Percentiles rank a stretch among this genome's conserved stretches.
These are phyloP conservation scores for Rossbeevera mucosa DNA, from an alignment of 768 basidiomycete genomes.

Conservation along the genomic window DNA sequence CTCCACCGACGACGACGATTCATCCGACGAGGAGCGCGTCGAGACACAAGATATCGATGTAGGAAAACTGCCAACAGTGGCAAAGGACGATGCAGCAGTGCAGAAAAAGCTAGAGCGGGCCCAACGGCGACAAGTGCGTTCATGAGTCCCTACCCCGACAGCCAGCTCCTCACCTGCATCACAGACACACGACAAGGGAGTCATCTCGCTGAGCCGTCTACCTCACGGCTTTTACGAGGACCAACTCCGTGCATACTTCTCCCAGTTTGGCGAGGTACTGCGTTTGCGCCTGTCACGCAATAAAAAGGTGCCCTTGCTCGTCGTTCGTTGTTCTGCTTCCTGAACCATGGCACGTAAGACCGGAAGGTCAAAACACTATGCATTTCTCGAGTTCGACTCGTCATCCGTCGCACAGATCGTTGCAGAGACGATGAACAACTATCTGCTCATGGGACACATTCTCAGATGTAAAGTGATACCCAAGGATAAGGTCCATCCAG, in stretches of 20 bases:
- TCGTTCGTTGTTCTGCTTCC: not conserved
- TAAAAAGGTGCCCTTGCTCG: slow-evolving; percentile 56
- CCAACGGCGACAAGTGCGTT: slow-evolving; percentile 60
- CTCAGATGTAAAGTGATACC: slow-evolving; percentile 88
- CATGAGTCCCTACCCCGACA: too few relatives aligned
- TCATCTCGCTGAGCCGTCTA: slow-evolving; percentile 83
- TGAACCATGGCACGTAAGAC: slow-evolving; percentile 48
- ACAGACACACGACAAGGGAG: slow-evolving; percentile 67
- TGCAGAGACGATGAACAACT: slow-evolving; percentile 98
- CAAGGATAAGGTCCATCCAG: slow-evolving; percentile 84
- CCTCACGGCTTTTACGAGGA: slow-evolving; percentile 99
- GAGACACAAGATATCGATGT: slow-evolving; percentile 63
- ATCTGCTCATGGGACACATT: slow-evolving; percentile 91
- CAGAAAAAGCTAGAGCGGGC: slow-evolving; percentile 59
- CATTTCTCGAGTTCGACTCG: slow-evolving; percentile 91
- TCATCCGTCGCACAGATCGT: slow-evolving; percentile 89
- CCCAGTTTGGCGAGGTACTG: slow-evolving; percentile 89
- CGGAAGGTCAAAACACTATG: slow-evolving; percentile 95
- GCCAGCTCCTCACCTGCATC: not conserved
- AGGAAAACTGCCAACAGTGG: slow-evolving; percentile 72
- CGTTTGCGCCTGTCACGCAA: slow-evolving; percentile 89
- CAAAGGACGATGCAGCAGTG: slow-evolving; percentile 82
- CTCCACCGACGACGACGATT: slow-evolving; percentile 69
- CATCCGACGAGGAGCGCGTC: slow-evolving; percentile 72
- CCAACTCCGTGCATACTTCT: slow-evolving; percentile 87